phyloP scores from a whole-genome alignment of 305 asterid genomes.

The Fraxinus latifolia region DNA sequence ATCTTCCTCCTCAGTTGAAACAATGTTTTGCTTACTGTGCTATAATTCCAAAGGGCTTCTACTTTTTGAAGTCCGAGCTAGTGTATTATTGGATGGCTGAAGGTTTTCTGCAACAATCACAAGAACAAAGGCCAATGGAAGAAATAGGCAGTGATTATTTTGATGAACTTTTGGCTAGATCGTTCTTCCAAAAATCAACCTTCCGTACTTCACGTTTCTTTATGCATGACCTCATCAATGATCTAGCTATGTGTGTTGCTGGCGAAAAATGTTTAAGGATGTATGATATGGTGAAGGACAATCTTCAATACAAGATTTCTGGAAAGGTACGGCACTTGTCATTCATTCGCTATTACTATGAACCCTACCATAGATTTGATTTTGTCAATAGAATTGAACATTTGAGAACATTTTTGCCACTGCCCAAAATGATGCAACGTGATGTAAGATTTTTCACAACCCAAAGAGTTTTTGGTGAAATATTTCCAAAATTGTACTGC shows the following conservation, averaged over 20 bases:
- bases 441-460: not conserved
- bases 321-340: conserved; percentile 6
- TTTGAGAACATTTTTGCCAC: conserved; percentile 21
- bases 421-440: not conserved
- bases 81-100: conserved; percentile 30
- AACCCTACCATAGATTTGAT: not conserved
- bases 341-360: not conserved
- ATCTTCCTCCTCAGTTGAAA: conserved; percentile 28
- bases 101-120: conserved; percentile 12
- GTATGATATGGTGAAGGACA: not conserved
- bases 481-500: conserved; percentile 1
- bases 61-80: conserved; percentile 9
- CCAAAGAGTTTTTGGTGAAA: not conserved
- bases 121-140: not conserved
- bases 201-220: not conserved
- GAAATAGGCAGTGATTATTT: conserved; percentile 20
- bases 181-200: conserved; percentile 16
- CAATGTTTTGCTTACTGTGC: conserved; percentile 29
- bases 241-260: conserved; percentile 22
- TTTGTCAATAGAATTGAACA: not conserved
- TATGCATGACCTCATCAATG: conserved; percentile 36
- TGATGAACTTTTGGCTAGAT: conserved; percentile 12
- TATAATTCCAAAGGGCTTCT: conserved; percentile 23
- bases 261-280: conserved; percentile 12
- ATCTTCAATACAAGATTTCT: not conserved